phyloP scores from a whole-genome alignment of 805 yeast genomes.

The Starmerella scarabaei region DNA sequence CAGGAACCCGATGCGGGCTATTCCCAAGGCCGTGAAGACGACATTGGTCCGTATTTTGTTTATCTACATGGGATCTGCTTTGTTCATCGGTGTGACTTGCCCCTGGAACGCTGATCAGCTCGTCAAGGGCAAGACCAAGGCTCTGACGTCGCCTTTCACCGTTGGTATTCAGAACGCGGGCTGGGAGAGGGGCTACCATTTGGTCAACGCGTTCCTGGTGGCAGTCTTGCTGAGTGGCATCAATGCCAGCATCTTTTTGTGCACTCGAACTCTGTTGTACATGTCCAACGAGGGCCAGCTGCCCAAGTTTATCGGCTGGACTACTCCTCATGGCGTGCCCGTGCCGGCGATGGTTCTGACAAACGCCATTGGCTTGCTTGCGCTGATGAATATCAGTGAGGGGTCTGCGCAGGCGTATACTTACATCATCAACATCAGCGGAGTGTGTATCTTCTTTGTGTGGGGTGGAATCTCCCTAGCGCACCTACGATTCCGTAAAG shows the following conservation, averaged over 20 bases:
- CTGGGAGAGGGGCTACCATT: conserved; percentile 39
- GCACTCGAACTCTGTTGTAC: conserved; percentile 52
- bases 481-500: conserved; percentile 44
- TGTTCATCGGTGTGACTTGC: conserved; percentile 48
- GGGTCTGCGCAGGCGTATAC: conserved; percentile 49
- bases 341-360: conserved; percentile 43
- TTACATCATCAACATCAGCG: conserved; percentile 50
- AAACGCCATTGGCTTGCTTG: conserved; percentile 37
- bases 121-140: conserved; percentile 32
- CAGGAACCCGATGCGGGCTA: conserved; percentile 45
- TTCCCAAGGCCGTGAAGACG: conserved; percentile 49
- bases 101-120: conserved; percentile 42
- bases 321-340: conserved; percentile 52
- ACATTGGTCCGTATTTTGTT: conserved; percentile 43
- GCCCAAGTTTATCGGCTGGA: conserved; percentile 41
- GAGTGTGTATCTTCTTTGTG: conserved; percentile 54
- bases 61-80: conserved; percentile 45
- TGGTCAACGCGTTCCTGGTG: conserved; percentile 49
- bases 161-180: conserved; percentile 40
- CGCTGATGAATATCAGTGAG: conserved; percentile 43
- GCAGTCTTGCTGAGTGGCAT: conserved; percentile 56
- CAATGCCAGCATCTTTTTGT: conserved; percentile 56
- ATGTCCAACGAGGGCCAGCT: conserved; percentile 51
- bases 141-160: conserved; percentile 39
- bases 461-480: conserved; percentile 50